phyloP scores from a whole-genome alignment of 2,329 filamentous ascomycete genomes.

The Zymoseptoria ardabiliae region DNA sequence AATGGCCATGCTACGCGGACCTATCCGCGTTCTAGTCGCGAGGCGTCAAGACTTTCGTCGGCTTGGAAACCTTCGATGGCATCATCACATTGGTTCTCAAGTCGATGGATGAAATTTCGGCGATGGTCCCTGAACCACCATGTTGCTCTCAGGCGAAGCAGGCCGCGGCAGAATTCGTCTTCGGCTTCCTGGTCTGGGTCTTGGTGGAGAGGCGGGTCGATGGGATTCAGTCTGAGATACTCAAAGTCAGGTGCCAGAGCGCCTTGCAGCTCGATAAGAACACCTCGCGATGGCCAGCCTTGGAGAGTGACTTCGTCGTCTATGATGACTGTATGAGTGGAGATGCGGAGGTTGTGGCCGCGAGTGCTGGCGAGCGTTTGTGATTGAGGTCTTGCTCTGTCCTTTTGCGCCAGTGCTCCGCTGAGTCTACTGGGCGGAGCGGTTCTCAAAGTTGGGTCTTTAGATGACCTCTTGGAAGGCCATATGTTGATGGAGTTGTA shows the following conservation, averaged over 20 bases:
- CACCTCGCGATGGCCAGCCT: constrained; percentile 2
- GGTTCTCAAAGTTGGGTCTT: not conserved
- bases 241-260: not conserved
- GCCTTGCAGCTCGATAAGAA: not conserved
- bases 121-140: not conserved
- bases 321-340: not conserved
- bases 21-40: not conserved
- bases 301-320: not conserved
- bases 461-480: not conserved
- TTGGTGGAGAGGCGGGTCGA: constrained; percentile 1
- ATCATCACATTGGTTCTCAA: not conserved
- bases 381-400: not conserved
- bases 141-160: not conserved
- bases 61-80: not conserved
- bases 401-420: not conserved
- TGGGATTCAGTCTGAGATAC: not conserved
- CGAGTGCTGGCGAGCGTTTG: not conserved
- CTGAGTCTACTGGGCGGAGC: not conserved
- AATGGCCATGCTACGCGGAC: not conserved
- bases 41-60: not conserved
- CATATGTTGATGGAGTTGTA: not conserved
- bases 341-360: not conserved
- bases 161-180: constrained; percentile 1
- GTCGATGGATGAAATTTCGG: not conserved
- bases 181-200: constrained; percentile 1